phyloP scores from a whole-genome alignment of 768 basidiomycete genomes.

The Scleroderma citrinum region DNA sequence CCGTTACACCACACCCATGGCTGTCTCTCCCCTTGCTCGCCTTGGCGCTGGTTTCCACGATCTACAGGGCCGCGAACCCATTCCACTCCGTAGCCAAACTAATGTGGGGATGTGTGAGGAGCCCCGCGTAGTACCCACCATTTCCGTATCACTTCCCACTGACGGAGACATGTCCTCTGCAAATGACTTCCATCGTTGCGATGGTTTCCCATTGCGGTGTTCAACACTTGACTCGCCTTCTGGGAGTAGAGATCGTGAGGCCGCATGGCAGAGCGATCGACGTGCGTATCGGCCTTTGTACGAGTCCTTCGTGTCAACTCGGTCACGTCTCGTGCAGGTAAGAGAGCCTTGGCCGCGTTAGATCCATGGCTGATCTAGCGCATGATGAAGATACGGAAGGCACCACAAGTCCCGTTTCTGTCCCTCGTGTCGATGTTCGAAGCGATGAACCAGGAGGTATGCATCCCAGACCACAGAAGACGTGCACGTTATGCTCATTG shows the following conservation, averaged over 20 bases:
- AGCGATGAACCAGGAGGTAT: constrained; percentile 15
- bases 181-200: not conserved
- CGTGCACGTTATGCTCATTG: constrained; percentile 5
- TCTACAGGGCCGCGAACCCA: constrained; percentile 6
- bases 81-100: not conserved
- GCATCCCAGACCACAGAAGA: not conserved
- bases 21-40: constrained; percentile 3
- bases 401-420: constrained; percentile 14
- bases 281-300: constrained; percentile 12
- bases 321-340: constrained; percentile 51
- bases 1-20: constrained; percentile 13
- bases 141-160: not conserved
- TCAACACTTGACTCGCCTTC: not conserved
- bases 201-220: too few species aligned
- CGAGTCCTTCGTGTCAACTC: constrained; percentile 42
- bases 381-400: constrained; percentile 20
- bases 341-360: constrained; percentile 14
- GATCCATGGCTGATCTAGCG: not conserved
- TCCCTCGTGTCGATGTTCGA: constrained; percentile 24
- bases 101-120: not conserved
- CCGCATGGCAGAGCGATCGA: not conserved
- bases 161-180: not conserved
- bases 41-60: constrained; percentile 1
- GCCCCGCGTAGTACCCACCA: not conserved
- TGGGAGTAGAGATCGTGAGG: not conserved